Evolutionary conservation across 73 alveolate genomes (phyloP).

Genomic region (Loxodes magnus): DNA sequence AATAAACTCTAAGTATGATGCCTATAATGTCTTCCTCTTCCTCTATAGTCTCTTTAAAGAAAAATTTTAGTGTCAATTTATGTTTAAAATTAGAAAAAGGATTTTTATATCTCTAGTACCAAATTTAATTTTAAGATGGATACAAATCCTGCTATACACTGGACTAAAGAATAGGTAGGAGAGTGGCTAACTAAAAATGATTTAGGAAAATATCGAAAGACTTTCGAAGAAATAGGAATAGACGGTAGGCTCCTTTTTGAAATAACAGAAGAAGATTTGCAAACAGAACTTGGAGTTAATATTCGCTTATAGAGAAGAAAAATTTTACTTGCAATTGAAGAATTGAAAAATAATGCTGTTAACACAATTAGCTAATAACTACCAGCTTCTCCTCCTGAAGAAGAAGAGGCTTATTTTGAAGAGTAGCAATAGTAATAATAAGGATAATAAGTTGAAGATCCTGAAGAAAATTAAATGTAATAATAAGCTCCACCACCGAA

Average conservation of each 20-base stretch:
- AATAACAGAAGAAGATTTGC: slow-evolving; percentile 36
- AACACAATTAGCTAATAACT: neutral
- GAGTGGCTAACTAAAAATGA: slow-evolving; percentile 6
- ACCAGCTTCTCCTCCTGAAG: neutral
- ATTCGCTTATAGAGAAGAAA: slow-evolving; percentile 50
- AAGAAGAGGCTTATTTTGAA: neutral
- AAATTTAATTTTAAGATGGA: too few relatives aligned
- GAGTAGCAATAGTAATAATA: neutral
- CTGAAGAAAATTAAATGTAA: slow-evolving; percentile 6
- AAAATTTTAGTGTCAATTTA: too few relatives aligned
- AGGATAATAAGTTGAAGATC: neutral
- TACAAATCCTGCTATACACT: too few relatives aligned
- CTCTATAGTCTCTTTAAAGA: too few relatives aligned
- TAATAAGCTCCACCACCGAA: too few relatives aligned
- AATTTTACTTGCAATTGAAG: slow-evolving; percentile 35
- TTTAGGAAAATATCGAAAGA: neutral
- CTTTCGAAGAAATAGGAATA: slow-evolving; percentile 23
- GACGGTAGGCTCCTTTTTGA: slow-evolving; percentile 45
- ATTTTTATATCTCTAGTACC: too few relatives aligned
- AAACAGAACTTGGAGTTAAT: slow-evolving; percentile 33
- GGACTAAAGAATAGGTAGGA: slow-evolving; percentile 12
- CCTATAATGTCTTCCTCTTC: too few relatives aligned
- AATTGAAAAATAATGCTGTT: slow-evolving; percentile 13
- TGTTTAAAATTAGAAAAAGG: too few relatives aligned
- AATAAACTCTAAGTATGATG: too few relatives aligned